Conservation (phyloP, 371 early-diverging fungal species). For the Coemansia sp. region DNA sequence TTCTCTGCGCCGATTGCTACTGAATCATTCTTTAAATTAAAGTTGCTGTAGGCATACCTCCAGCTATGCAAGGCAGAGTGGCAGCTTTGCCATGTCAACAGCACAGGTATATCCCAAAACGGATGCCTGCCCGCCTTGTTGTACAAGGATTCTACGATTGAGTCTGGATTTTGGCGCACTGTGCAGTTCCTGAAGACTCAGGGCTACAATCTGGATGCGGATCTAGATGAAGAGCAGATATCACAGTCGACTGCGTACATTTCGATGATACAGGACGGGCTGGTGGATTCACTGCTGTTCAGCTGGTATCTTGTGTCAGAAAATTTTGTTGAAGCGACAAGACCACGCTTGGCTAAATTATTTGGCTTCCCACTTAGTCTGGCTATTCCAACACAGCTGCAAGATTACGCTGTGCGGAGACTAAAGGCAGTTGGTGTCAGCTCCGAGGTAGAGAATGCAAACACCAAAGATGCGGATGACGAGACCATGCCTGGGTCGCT, state of each 20-base stretch:
- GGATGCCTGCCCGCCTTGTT: conserved; percentile 29
- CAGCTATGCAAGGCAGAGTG: conserved; percentile 41
- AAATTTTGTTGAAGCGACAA: conserved; percentile 64
- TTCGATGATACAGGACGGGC: conserved; percentile 36
- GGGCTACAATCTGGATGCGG: conserved; percentile 37
- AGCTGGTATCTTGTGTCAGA: conserved; percentile 70
- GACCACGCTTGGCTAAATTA: conserved; percentile 64
- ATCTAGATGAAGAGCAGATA: conserved; percentile 30
- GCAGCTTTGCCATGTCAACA: conserved; percentile 34
- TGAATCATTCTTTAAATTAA: not conserved
- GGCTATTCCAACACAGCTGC: conserved; percentile 61
- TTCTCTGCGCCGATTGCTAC: conserved; percentile 1
- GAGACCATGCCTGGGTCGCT: not conserved
- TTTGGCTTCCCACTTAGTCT: conserved; percentile 65
- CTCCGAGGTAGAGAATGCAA: not conserved
- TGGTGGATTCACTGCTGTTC: conserved; percentile 52
- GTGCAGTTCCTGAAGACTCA: conserved; percentile 35
- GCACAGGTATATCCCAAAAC: conserved; percentile 30
- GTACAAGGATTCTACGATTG: conserved; percentile 14
- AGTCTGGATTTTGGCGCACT: conserved; percentile 44
- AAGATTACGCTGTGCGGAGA: conserved; percentile 57
- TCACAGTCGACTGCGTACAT: conserved; percentile 44
- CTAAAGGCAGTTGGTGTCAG: conserved; percentile 35
- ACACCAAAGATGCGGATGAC: not conserved
- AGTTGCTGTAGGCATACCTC: conserved; percentile 31